A percentile compares a stretch with the other conserved stretches of the same genome.
These are phyloP conservation scores for Beauveria rudraprayagi DNA, from an alignment of 2,329 filamentous ascomycete species.

Conservation along the genomic window DNA sequence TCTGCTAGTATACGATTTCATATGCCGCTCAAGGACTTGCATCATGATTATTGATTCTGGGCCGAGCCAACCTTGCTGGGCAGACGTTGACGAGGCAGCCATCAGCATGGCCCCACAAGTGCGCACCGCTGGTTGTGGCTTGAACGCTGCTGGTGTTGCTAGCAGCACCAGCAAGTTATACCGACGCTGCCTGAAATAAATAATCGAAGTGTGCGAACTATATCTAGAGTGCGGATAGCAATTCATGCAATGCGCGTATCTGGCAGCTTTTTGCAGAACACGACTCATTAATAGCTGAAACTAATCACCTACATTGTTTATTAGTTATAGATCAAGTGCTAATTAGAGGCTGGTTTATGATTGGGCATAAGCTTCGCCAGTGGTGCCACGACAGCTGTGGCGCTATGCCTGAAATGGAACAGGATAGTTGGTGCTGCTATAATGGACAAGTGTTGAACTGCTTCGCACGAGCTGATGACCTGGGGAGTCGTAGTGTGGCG, in stretches of 20 bases:
- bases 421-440: background rate
- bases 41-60: background rate
- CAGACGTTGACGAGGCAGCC: conserved; percentile 10
- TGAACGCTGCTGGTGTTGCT: background rate
- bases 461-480: no score
- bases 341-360: background rate
- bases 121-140: background rate
- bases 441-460: background rate
- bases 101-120: background rate
- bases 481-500: no score
- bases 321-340: no score
- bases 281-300: no score
- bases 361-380: background rate
- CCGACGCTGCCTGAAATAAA: no score
- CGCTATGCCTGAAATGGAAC: background rate
- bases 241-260: no score
- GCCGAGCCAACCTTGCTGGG: background rate
- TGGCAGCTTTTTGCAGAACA: no score
- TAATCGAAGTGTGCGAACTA: no score
- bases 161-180: no score
- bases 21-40: background rate
- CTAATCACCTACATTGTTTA: no score
- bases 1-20: no score
- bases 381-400: conserved; percentile 8
- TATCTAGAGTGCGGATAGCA: no score